These are phyloP conservation scores for Eucalyptus virginea DNA, from an alignment of 345 rosid genomes.

Conservation along the genomic window DNA sequence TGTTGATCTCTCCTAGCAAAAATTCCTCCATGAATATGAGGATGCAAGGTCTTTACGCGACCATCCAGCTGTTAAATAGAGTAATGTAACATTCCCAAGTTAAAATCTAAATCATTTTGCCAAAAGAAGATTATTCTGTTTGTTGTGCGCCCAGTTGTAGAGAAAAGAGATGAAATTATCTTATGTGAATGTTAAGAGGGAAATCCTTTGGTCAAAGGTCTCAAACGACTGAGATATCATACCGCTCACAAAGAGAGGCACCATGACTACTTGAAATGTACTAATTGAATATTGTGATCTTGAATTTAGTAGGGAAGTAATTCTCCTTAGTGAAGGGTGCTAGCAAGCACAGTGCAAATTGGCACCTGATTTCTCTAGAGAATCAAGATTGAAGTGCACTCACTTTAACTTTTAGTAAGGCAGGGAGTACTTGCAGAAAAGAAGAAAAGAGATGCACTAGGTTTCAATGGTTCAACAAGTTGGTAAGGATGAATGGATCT, in stretches of 20 bases:
- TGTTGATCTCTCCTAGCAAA: conserved; percentile 78
- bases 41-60: conserved; percentile 87
- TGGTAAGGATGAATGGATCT: background rate
- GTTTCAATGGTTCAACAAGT: background rate
- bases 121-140: background rate
- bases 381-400: too few relatives aligned
- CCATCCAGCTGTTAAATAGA: conserved; percentile 61
- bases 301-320: background rate
- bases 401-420: too few relatives aligned
- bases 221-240: too few relatives aligned
- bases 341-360: background rate
- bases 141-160: rapidly evolving
- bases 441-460: background rate
- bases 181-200: background rate
- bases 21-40: conserved; percentile 78
- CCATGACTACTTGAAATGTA: too few relatives aligned
- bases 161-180: too few relatives aligned
- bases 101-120: background rate
- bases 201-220: background rate
- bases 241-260: too few relatives aligned
- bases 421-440: background rate
- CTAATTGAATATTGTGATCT: too few relatives aligned
- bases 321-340: background rate
- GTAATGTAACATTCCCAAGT: background rate
- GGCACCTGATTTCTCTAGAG: too few relatives aligned